A percentile compares a stretch with the other conserved stretches of the same genome.
phyloP scores from a whole-genome alignment of 352 stramenopile species.

The Phytophthora capsici region DNA sequence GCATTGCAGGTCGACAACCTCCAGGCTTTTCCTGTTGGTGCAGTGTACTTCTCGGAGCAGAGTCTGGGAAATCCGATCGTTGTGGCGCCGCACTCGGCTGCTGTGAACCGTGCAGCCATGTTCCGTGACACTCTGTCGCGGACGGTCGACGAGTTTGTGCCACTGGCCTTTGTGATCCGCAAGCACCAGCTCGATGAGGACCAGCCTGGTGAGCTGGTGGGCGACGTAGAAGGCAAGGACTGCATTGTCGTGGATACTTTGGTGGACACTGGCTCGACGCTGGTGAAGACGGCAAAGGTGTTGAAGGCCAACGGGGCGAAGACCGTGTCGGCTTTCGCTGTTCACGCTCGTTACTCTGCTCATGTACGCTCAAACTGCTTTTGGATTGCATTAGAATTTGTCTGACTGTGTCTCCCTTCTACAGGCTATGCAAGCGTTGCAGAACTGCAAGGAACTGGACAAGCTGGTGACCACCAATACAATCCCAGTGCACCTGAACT shows the following conservation, averaged over 20 bases:
- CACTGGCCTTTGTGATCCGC: slow-evolving; percentile 82
- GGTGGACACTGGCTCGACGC: slow-evolving; percentile 84
- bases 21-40: slow-evolving; percentile 83
- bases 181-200: slow-evolving; percentile 84
- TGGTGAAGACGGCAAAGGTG: slow-evolving; percentile 84
- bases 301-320: slow-evolving; percentile 81
- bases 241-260: slow-evolving; percentile 90
- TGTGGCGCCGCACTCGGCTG: slow-evolving; percentile 82
- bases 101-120: slow-evolving; percentile 75
- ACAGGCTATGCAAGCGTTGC: slow-evolving; percentile 62
- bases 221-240: slow-evolving; percentile 81
- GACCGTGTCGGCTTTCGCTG: slow-evolving; percentile 82
- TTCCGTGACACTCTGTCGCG: slow-evolving; percentile 85
- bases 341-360: slow-evolving; percentile 85
- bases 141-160: slow-evolving; percentile 81
- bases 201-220: slow-evolving; percentile 75
- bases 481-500: slow-evolving; percentile 59
- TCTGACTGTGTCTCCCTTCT: background rate
- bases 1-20: slow-evolving; percentile 77
- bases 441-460: slow-evolving; percentile 80
- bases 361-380: slow-evolving; percentile 50
- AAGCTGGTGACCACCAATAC: slow-evolving; percentile 89
- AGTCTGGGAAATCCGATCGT: slow-evolving; percentile 72
- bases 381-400: background rate
- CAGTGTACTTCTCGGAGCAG: slow-evolving; percentile 89